A percentile compares a stretch with the other conserved stretches of the same genome.
These are phyloP conservation scores for Candida sojae DNA, from an alignment of 1,139 yeast genomes.

Conservation along the genomic window DNA sequence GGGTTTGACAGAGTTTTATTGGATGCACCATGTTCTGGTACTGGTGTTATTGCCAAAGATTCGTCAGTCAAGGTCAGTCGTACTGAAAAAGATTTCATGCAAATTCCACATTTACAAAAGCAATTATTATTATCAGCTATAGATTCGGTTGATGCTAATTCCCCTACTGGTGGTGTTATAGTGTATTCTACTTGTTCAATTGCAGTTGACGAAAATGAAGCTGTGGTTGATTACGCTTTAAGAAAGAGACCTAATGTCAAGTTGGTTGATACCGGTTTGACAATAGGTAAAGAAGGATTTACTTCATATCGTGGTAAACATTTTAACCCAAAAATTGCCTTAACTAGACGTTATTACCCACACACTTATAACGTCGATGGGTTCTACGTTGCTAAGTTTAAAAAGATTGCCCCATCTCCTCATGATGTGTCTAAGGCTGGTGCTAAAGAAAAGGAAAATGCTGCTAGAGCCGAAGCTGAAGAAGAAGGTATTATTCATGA, in stretches of 20 bases:
- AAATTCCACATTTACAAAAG: conserved; percentile 94
- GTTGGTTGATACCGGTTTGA: conserved; percentile 90
- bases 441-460: conserved; percentile 80
- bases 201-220: conserved; percentile 97
- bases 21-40: conserved; percentile 99
- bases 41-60: conserved; percentile 98
- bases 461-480: conserved; percentile 76
- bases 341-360: conserved; percentile 96
- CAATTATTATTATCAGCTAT: conserved; percentile 92
- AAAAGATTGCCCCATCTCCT: conserved; percentile 85
- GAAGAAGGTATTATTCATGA: conserved; percentile 81
- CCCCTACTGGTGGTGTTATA: conserved; percentile 89
- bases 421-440: conserved; percentile 85
- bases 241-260: conserved; percentile 96
- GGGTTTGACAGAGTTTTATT: conserved; percentile 93
- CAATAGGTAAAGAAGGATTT: conserved; percentile 95
- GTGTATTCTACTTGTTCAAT: conserved; percentile 99
- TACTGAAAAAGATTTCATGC: conserved; percentile 94
- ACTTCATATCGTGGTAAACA: conserved; percentile 91
- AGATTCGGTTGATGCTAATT: conserved; percentile 93
- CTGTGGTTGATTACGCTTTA: conserved; percentile 97
- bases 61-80: conserved; percentile 91
- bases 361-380: conserved; percentile 99
- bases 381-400: conserved; percentile 94
- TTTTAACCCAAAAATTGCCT: conserved; percentile 71